Conservation (phyloP, 345 rosid genomes). For the Sonneratia alba region DNA sequence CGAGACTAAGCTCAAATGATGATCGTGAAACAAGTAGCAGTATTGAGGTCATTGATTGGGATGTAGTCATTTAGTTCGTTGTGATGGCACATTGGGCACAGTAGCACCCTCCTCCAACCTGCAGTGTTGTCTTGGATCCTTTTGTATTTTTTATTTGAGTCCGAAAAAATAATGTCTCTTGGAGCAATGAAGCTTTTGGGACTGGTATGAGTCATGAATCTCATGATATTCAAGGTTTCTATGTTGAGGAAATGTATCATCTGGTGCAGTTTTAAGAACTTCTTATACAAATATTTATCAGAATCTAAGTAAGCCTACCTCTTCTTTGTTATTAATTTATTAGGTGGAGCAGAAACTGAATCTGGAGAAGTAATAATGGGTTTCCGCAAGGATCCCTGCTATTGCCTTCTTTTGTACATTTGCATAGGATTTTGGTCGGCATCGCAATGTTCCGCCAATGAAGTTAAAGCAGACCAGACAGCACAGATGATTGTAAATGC, state of each 20-base stretch:
- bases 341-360: constrained; percentile 22
- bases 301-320: background rate
- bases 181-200: background rate
- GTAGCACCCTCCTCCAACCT: background rate
- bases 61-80: too few species aligned
- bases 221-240: background rate
- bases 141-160: background rate
- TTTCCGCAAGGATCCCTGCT: constrained; percentile 24
- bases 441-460: constrained; percentile 40
- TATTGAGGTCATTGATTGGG: background rate
- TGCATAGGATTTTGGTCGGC: constrained; percentile 32
- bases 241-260: background rate
- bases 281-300: background rate
- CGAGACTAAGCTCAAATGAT: background rate
- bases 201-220: background rate
- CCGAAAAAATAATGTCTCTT: background rate
- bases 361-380: constrained; percentile 38
- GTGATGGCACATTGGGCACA: background rate
- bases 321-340: background rate
- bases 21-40: background rate
- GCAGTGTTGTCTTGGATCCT: background rate
- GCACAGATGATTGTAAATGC: constrained; percentile 46
- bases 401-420: constrained; percentile 27
- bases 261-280: background rate
- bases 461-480: constrained; percentile 33